Evolutionary conservation across 1,284 basidiomycete genomes (phyloP).

Genomic region (Ceratobasidium sp.): DNA sequence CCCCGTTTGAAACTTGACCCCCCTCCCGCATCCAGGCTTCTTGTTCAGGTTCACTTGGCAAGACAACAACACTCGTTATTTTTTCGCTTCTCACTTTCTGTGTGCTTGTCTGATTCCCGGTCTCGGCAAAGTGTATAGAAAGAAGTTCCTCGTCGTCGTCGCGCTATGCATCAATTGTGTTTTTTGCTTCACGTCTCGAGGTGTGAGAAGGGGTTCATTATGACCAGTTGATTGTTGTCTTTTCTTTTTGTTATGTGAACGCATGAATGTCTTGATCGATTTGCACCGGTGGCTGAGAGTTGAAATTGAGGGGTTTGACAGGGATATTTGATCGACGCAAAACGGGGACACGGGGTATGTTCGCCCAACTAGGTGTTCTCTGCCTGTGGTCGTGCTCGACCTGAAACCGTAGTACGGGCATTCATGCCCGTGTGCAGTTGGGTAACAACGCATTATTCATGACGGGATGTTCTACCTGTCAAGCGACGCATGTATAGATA

Average conservation of each 20-base stretch:
- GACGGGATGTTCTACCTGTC: neutral
- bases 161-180: constrained; percentile 9
- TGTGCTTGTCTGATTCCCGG: neutral
- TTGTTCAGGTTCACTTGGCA: neutral
- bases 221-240: neutral
- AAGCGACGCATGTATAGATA: neutral
- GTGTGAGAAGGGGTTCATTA: neutral
- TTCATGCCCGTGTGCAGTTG: neutral
- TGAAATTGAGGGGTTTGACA: neutral
- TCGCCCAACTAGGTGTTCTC: neutral
- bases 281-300: neutral
- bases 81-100: constrained; percentile 20
- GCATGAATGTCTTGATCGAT: constrained; percentile 18
- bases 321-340: neutral
- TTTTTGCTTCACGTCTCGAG: constrained; percentile 1
- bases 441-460: neutral
- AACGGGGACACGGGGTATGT: neutral
- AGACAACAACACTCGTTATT: constrained; percentile 17
- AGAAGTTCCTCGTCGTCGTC: neutral
- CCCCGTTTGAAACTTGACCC: constrained; percentile 7
- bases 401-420: neutral
- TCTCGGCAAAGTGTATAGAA: constrained; percentile 37
- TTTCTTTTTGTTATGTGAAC: constrained; percentile 10
- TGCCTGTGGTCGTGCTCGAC: neutral
- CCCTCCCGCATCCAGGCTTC: neutral